Evolutionary conservation across 257 asterid genomes (phyloP).

Genomic region (Nicotiana knightiana): DNA sequence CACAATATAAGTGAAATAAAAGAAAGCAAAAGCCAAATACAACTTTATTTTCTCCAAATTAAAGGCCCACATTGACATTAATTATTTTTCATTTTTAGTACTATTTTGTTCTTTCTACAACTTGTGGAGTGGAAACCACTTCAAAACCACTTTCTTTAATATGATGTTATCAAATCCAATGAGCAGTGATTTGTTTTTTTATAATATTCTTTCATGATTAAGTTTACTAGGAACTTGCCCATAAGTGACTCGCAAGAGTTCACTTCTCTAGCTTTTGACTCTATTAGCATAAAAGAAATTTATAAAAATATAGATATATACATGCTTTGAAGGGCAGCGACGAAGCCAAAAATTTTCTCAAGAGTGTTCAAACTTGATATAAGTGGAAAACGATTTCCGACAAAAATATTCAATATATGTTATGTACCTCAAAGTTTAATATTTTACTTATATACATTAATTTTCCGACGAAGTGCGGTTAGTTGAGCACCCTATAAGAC

Average conservation of each 20-base stretch:
- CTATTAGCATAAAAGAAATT: not conserved
- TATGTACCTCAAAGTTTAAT: too few species aligned
- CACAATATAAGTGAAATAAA: not conserved
- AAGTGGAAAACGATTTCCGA: too few species aligned
- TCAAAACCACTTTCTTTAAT: constrained; percentile 1
- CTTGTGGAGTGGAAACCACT: constrained; percentile 12
- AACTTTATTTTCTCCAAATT: not conserved
- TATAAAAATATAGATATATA: not conserved
- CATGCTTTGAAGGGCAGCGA: not conserved
- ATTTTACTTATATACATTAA: too few species aligned
- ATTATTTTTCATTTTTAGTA: not conserved
- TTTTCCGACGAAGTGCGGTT: too few species aligned
- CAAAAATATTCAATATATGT: too few species aligned
- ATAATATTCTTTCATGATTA: not conserved
- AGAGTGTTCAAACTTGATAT: too few species aligned
- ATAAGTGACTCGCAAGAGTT: constrained; percentile 6
- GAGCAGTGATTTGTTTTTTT: not conserved
- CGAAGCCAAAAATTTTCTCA: too few species aligned
- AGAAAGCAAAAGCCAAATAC: not conserved
- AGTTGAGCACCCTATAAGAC: too few species aligned
- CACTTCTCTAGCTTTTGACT: not conserved
- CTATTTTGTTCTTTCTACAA: not conserved
- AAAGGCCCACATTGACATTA: not conserved
- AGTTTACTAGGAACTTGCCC: not conserved
- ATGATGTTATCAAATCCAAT: constrained; percentile 24